Evolutionary conservation across 805 yeast genomes (phyloP).

Genomic region (Saccharomycopsis fodiens): DNA sequence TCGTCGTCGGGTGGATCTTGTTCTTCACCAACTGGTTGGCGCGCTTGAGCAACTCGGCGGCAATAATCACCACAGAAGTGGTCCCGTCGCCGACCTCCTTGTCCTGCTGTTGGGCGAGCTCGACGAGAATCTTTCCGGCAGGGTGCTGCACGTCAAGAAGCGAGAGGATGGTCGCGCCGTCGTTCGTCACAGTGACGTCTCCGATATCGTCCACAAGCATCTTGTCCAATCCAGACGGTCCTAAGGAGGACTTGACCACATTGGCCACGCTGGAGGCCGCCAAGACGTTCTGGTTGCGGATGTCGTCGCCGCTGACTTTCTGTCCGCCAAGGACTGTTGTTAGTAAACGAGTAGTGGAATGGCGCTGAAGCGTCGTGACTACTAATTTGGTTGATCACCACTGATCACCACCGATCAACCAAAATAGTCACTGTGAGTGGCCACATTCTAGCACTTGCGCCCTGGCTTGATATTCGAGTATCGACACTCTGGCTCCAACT

Average conservation of each 20-base stretch:
- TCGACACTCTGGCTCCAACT: too few species aligned
- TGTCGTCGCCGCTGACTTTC: constrained; percentile 91
- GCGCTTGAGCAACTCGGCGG: constrained; percentile 82
- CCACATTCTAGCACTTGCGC: too few species aligned
- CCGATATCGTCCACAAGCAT: constrained; percentile 99
- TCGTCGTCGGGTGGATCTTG: constrained; percentile 96
- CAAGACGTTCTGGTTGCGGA: constrained; percentile 89
- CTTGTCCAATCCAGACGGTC: constrained; percentile 97
- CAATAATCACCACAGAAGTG: constrained; percentile 93
- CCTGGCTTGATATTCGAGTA: too few species aligned
- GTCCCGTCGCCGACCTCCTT: constrained; percentile 98
- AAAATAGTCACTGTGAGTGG: too few species aligned
- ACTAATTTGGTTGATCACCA: too few species aligned
- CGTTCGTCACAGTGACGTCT: constrained; percentile 97
- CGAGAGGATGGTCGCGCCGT: constrained; percentile 93
- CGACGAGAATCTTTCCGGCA: constrained; percentile 95
- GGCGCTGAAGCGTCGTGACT: background rate
- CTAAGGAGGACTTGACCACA: constrained; percentile 86
- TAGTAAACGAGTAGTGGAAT: background rate
- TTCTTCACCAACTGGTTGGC: constrained; percentile 92
- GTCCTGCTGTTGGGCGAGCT: constrained; percentile 97
- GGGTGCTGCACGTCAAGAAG: constrained; percentile 96
- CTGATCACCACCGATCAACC: too few species aligned
- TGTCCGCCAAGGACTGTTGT: constrained; percentile 79
- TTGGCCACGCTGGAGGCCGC: constrained; percentile 95